Base-by-base conservation (phyloP, 768 basidiomycete species). In the Lactarius psammicola region DNA sequence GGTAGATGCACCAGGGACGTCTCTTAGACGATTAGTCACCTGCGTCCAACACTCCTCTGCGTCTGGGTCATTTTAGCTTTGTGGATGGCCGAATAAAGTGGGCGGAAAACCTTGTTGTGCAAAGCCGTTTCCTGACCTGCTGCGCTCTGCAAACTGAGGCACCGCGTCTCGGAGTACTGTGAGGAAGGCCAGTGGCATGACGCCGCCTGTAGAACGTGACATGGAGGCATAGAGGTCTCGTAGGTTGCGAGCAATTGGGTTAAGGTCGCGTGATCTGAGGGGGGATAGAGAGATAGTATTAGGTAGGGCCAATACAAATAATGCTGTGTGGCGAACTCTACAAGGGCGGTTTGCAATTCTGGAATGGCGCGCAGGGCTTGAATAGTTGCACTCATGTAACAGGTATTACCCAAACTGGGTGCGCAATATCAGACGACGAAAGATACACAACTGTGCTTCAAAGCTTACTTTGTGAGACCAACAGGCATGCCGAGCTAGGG, bases 301-400 rank as follows among this genome's bases (percentile, higher is more conserved):
- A 36, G 34, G 17, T 30, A 9, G 6, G 18, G 4, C 5, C 28
- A 7, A 55, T 18, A 34, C 20, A 44, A 34, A 30, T 30, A 56
- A 53, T 38, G 49, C n/a, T 28, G 33, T n/a, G 30, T 76, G n/a
- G 38, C 84, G 69, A 73, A 89, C 85, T 78, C 76, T 71, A 75
- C 76, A 26, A 98, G 81, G 0, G 92, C 90, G 1, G 81, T 74
- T 72, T 90, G 88, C 5, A 99, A 83, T 71, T 97, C 94, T 2
- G 95, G 95, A 58, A 99, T 89, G 4, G 92, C 87, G 28, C 94
- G 90, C 68, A 99, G 83, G n/a, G 91, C 88, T 79, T 99, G 97
- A 1, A 98, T 80, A 2, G 92, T 94, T 1, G 97, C 87, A 74
- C 96, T 98, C 89, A 98, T 94, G 78, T 99, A 99, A 73, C 96